Evolutionary conservation across 371 early-diverging fungal genomes (phyloP).

Genomic region (Capniomyces stellatus): DNA sequence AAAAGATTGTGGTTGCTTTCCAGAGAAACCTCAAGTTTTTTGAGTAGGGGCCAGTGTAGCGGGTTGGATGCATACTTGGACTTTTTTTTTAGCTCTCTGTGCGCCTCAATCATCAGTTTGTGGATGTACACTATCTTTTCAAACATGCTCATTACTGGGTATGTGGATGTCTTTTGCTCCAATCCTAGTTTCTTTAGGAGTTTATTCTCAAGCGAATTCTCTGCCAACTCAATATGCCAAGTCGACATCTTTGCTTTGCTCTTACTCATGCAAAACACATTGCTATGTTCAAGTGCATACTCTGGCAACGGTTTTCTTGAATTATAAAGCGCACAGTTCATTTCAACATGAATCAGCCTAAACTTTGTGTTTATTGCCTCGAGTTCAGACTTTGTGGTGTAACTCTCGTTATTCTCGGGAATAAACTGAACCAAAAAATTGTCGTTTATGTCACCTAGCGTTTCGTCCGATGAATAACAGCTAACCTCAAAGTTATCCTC

Average conservation of each 20-base stretch:
- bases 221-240: conserved; percentile 39
- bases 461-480: too few species aligned
- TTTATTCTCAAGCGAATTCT: neutral
- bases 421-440: conserved; percentile 48
- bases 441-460: conserved; percentile 46
- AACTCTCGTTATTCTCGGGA: conserved; percentile 27
- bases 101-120: conserved; percentile 55
- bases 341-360: conserved; percentile 49
- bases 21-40: conserved; percentile 84
- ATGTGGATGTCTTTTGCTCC: conserved; percentile 4
- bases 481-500: conserved; percentile 38
- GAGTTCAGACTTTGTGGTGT: conserved; percentile 25
- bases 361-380: conserved; percentile 45
- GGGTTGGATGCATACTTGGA: conserved; percentile 78
- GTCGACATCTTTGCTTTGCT: conserved; percentile 36
- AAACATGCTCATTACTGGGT: conserved; percentile 29
- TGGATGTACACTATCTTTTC: conserved; percentile 64
- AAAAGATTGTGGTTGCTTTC: conserved; percentile 41
- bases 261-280: conserved; percentile 63
- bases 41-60: conserved; percentile 62
- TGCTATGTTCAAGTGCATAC: conserved; percentile 97
- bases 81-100: conserved; percentile 50
- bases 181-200: neutral
- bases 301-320: conserved; percentile 63
- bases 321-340: conserved; percentile 56